Evolutionary conservation across 768 basidiomycete species (phyloP).

Genomic region (Macrocybe gigantea): DNA sequence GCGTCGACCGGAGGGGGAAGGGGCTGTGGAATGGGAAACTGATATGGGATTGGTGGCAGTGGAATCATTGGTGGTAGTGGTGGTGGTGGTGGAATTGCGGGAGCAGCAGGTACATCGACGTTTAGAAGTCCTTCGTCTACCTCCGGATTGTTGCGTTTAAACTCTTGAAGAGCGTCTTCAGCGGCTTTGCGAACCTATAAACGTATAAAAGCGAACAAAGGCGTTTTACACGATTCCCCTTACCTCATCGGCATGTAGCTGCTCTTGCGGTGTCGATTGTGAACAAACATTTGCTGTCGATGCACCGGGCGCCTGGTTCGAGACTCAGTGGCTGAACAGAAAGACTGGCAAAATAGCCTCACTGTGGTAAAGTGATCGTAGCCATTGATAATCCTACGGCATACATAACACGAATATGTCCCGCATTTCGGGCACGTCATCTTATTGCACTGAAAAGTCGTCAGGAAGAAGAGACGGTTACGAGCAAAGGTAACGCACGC

Average conservation of each 20-base stretch:
- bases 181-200: slow-evolving; percentile 63
- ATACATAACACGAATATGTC: slow-evolving; percentile 81
- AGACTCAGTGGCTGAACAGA: slow-evolving; percentile 9
- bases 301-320: slow-evolving; percentile 3
- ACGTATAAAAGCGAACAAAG: background rate
- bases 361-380: slow-evolving; percentile 73
- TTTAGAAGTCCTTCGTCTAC: slow-evolving; percentile 52
- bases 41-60: too few relatives aligned
- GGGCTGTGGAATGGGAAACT: too few relatives aligned
- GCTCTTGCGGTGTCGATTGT: slow-evolving; percentile 62
- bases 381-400: slow-evolving; percentile 63
- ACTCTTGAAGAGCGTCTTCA: slow-evolving; percentile 58
- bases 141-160: slow-evolving; percentile 56
- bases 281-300: slow-evolving; percentile 41
- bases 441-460: slow-evolving; percentile 72
- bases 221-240: background rate
- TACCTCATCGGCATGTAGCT: slow-evolving; percentile 62
- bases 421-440: slow-evolving; percentile 75
- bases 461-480: background rate
- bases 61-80: background rate
- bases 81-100: slow-evolving; percentile 5
- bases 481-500: slow-evolving; percentile 39
- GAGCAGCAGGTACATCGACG: slow-evolving; percentile 53
- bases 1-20: too few relatives aligned
- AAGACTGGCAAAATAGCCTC: slow-evolving; percentile 11